A percentile compares a stretch with the other conserved stretches of the same genome.
phyloP scores from a whole-genome alignment of 345 rosid species.

The Limnanthes douglasii region DNA sequence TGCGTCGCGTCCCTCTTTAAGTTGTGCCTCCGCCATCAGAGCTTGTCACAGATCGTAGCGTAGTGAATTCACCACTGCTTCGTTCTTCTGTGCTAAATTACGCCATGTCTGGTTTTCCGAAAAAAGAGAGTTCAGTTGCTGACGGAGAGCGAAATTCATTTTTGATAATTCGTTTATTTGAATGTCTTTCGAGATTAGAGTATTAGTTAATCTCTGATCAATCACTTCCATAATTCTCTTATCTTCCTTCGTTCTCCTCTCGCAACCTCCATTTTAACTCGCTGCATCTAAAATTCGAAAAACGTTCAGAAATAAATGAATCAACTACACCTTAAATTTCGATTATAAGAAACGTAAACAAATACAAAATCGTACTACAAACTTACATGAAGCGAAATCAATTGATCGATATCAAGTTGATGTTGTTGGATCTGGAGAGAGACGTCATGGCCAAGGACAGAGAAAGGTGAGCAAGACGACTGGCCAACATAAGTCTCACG shows the following conservation, averaged over 20 bases:
- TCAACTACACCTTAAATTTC: neutral
- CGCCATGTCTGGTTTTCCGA: constrained; percentile 53
- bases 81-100: constrained; percentile 41
- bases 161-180: constrained; percentile 36
- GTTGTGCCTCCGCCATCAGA: constrained; percentile 19
- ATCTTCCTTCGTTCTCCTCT: constrained; percentile 24
- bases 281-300: constrained; percentile 30
- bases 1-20: constrained; percentile 12
- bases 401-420: constrained; percentile 30
- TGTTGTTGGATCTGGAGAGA: constrained; percentile 41
- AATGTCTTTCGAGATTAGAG: constrained; percentile 30
- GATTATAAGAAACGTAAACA: neutral
- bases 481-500: no score
- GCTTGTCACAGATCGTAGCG: constrained; percentile 35
- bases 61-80: constrained; percentile 45
- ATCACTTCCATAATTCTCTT: constrained; percentile 24
- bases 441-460: constrained; percentile 35
- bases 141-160: constrained; percentile 41
- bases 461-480: no score
- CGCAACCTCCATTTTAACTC: constrained; percentile 36
- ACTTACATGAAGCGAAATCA: constrained; percentile 43
- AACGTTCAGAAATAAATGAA: neutral
- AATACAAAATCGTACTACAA: no score
- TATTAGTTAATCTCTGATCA: constrained; percentile 23
- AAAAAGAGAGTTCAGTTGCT: constrained; percentile 27